Evolutionary conservation across 2,329 filamentous ascomycete genomes (phyloP), one percentile per base, ranked within the genome.

Genomic region (Huntiella savannae): DNA sequence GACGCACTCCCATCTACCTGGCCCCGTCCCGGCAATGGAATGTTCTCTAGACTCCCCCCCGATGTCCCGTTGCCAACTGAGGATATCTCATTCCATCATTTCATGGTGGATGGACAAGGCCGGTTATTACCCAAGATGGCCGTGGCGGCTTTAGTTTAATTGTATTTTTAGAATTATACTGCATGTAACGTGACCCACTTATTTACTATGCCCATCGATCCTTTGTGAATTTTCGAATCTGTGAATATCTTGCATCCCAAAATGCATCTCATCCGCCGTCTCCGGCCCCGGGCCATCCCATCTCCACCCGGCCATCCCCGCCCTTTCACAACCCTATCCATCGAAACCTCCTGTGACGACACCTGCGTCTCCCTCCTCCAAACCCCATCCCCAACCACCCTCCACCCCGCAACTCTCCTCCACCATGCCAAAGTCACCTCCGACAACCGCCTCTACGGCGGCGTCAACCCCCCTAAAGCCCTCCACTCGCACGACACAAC

Each of bases 261-360:
- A 36, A 36, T 36, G 17, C 17, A 32, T 33, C 28, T 43, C 13
- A 12, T 38, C 28, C 16, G 34, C 28, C 15, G 13, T 33, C n/a
- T 11, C 12, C 36, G 39, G 15, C 34, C 12, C 5, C 39, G 12
- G n/a, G 16, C 34, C 37, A 3, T 33, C n/a, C 33, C 33, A 15
- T 35, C 8, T 6, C 5, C 16, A n/a, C 10, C 13, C 33, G 32
- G 4, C 35, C 38, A 22, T 28, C 53, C 50, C 13, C 62, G 61
- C 19, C 52, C 50, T 36, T 64, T 74, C 48, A 57, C 71, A 13
- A 76, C 72, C 4, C 70, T 88, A 42, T 82, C 82, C 45, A 86
- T 91, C 57, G 83, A 91, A 60, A 81, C 80, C 7, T 86, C 81
- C 2, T 91, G 88, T 68, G 88, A 96, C 63, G 88, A 96, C 64